A percentile compares a stretch with the other conserved stretches of the same genome.
Conservation (phyloP, 257 asterid genomes). For the Vinca minor region DNA sequence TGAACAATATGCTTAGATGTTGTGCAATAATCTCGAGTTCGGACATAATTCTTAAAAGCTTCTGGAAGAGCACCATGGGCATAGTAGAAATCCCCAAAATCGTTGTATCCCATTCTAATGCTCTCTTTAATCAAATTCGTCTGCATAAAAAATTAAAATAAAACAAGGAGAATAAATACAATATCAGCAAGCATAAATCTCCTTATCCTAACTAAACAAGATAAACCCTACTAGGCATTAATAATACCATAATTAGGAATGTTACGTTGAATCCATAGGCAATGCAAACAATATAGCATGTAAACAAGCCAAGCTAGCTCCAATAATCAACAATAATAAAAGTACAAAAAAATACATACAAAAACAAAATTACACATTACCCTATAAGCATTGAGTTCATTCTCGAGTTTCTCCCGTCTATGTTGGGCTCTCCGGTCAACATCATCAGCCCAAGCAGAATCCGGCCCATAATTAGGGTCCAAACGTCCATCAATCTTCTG, state of each 20-base stretch:
- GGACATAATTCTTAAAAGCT: constrained; percentile 83
- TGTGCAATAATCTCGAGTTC: constrained; percentile 96
- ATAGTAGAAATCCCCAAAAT: constrained; percentile 88
- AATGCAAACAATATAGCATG: no score
- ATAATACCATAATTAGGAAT: no score
- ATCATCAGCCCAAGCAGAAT: constrained; percentile 61
- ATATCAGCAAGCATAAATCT: no score
- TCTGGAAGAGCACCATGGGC: constrained; percentile 83
- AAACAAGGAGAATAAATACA: no score
- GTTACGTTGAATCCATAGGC: no score
- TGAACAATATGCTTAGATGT: constrained; percentile 72
- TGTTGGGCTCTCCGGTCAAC: constrained; percentile 75
- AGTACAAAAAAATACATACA: no score
- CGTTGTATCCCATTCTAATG: constrained; percentile 97
- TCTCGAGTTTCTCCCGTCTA: constrained; percentile 84
- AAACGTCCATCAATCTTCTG: constrained; percentile 63
- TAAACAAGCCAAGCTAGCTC: no score
- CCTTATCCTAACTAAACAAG: neutral
- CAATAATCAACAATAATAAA: no score
- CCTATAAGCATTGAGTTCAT: constrained; percentile 83
- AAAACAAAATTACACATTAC: constrained; percentile 34
- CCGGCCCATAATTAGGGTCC: constrained; percentile 59
- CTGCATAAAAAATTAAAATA: constrained; percentile 34
- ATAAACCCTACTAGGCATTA: no score
- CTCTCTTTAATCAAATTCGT: constrained; percentile 95